Percentiles rank a stretch among this genome's conserved stretches.
Conservation (phyloP, 768 basidiomycete genomes). For the Lanmaoa rubissima region DNA sequence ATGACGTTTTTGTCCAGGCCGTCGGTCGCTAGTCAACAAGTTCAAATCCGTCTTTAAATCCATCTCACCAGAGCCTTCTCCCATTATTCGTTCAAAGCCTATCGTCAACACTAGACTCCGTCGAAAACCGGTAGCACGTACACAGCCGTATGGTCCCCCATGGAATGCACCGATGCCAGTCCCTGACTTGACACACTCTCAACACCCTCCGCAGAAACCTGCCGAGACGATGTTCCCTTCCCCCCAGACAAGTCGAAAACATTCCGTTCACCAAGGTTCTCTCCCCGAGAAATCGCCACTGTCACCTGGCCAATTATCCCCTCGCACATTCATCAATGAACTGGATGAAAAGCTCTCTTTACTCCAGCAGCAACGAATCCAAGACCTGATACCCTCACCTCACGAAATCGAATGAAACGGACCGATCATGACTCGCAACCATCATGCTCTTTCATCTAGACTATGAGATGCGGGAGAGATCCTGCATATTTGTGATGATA, state of each 20-base stretch:
- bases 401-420: neutral
- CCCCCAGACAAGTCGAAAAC: neutral
- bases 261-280: neutral
- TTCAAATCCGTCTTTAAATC: conserved; percentile 27
- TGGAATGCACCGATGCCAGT: conserved; percentile 34
- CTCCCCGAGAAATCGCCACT: neutral
- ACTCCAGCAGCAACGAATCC: conserved; percentile 13
- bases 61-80: conserved; percentile 6
- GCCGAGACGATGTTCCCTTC: neutral
- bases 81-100: conserved; percentile 1
- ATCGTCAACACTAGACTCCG: conserved; percentile 15
- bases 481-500: conserved; percentile 2
- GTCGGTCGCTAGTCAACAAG: conserved; percentile 13
- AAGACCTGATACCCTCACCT: conserved; percentile 1
- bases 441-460: neutral
- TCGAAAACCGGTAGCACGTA: conserved; percentile 30
- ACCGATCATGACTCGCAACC: neutral
- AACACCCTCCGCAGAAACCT: neutral
- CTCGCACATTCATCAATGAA: conserved; percentile 17
- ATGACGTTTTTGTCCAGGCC: neutral
- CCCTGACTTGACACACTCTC: conserved; percentile 1
- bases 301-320: conserved; percentile 10
- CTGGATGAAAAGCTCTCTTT: conserved; percentile 21
- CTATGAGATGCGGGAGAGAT: neutral
- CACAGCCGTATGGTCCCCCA: conserved; percentile 39